Evolutionary conservation across 176 grass and related monocot genomes (phyloP), one percentile per base, ranked within the genome.

Genomic region (Carex parvula): DNA sequence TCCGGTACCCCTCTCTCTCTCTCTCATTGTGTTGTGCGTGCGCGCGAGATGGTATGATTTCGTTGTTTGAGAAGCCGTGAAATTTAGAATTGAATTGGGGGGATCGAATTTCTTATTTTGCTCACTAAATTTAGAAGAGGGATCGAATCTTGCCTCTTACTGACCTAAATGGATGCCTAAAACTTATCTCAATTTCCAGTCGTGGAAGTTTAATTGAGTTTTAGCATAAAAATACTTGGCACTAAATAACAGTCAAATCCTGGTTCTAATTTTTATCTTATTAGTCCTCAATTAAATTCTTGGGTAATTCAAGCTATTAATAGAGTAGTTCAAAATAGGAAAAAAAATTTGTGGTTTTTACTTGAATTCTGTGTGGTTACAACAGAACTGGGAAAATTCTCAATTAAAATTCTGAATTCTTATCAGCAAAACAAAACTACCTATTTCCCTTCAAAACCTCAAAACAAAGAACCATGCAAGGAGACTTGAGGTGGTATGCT

Each of bases 391-490:
- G 26, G 35, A 81, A 21, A 44, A 14, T 62, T 64, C 10, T 82
- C 37, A 41, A 52, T 16, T 69, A 54, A 21, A 4, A 37, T 44
- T 20, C 39, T 39, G 46, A 54, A 87, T 69, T 71, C n/a, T 13
- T 86, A 82, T 84, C 87, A 94, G 95, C 78, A 91, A 94, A 62
- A 83, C 82, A 59, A 93, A 90, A 80, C 22, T 86, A 60, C 86
- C 78, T 4, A 84, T 66, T 3, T 79, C 82, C 85, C 78, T 69
- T 81, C 29, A 70, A 22, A 55, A 86, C n/a, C 89, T 24, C 16
- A 84, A 90, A 75, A 85, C 87, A 48, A 92, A 85, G 63, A 52
- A 87, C 67, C 91, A 82, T 60, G 78, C 81, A 35, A 78, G 18
- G 56, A 85, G 84, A 22, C 59, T 90, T 35, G 83, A 91, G 62